Base-by-base conservation (phyloP, 129 eudicot genomes). In the Escallonia rubra region DNA sequence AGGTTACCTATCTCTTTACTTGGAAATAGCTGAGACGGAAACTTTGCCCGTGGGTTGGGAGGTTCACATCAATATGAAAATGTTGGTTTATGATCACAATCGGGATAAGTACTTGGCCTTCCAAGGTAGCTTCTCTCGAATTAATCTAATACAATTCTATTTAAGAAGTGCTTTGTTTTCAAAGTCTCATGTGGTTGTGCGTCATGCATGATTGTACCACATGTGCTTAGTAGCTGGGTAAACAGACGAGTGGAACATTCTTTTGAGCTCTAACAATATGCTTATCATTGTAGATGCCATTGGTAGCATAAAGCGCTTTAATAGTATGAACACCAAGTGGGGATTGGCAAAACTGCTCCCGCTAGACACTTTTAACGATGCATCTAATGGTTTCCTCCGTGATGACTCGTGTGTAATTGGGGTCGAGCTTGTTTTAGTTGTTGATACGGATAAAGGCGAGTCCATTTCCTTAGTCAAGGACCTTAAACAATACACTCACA, bases 41-140 rank as follows among this genome's bases (percentile, higher is more conserved):
- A 15, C 8, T 43, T 40, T 63, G 14, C 54, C 39, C 3, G 2
- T 2, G 14, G 48, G 54, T 45, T 63, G 67, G 67, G 67, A 63
- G 12, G 67, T 47, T 44, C 44, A 45, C 15, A 40, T 63, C 53
- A 7, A 63, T 23, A 3, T 63, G 38, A 63, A 7, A 63, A 41
- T 63, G 13, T 63, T 63, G n/a, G 67, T 63, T 6, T 45, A 8
- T 15, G 41, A 63, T 63, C 40, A 63, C 49, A 43, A 41, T 10
- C 10, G 4, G 53, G 54, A 44, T 44, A 45, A 63, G 34, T 63
- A 43, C 49, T 63, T 63, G 11, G 45, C 54, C 52, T 43, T 63
- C 3, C 41, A 63, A 44, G 67, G 67, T 63, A 63, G 41, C 5
- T 43, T 4, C 16, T 6, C n/a, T 3, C 6, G 16, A 47, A 47